Evolutionary conservation across 345 rosid genomes (phyloP), one percentile per base, ranked within the genome.

Genomic region (Hibiscus trionum): DNA sequence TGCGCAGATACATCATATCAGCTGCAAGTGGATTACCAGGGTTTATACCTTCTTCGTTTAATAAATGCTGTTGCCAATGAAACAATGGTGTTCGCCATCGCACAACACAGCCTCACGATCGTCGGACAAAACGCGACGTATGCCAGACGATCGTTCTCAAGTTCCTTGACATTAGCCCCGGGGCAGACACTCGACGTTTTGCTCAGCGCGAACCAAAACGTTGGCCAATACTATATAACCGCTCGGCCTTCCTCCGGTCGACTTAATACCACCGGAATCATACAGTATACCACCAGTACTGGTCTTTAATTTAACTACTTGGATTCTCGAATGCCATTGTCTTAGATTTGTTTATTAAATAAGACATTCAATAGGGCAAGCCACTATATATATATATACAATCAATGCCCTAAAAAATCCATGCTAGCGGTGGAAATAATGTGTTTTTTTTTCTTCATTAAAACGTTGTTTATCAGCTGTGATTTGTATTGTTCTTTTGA

Each of bases 121-220:
- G 79, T 83, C 0, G 86, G 77, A 35, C 49, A 11, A 37, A 83
- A 78, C 15, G 82, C 72, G 2, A 31, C 82, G 1, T 83, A 80
- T 61, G 11, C 72, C 5, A 69, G 71, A 14, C 77, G 80, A 12
- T 42, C 79, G 1, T 11, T 39, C 12, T 24, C 62, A 0, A 1
- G 39, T 1, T 80, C 79, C 56, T 2, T 83, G 0, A 31, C 66
- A 47, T 31, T 76, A 19, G 39, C 73, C 31, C 82, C 86, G 0
- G 84, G 82, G 35, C 78, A 75, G 55, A 83, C 84, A 16, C 17
- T 74, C 11, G 86, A 83, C 29, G 65, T 83, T 8, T 55, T 78
- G 42, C 2, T 80, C 59, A 64, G 68, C 1, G 70, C 79, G 3
- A 53, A 80, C 75, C 75, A 76, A 27, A 31, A 79, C 4, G 75